Evolutionary conservation across 1,284 basidiomycete genomes (phyloP).

Genomic region (Sanghuangporus weigelae): DNA sequence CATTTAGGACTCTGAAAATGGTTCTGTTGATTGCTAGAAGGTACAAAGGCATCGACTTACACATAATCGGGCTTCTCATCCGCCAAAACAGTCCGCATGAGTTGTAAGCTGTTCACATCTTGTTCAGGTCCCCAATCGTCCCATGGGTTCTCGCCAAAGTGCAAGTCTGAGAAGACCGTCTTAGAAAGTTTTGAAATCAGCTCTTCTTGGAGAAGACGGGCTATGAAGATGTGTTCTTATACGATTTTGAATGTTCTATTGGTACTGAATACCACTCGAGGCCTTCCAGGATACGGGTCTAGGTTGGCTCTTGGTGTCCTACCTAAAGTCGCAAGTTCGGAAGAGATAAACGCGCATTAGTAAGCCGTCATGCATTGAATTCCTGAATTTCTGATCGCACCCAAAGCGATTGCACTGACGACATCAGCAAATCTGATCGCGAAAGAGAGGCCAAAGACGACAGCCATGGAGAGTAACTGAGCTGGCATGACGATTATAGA

Average conservation of each 20-base stretch:
- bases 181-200: no score
- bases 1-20: slow-evolving; percentile 48
- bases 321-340: background rate
- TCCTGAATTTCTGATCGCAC: background rate
- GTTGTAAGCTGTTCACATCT: slow-evolving; percentile 48
- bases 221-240: background rate
- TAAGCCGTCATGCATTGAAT: background rate
- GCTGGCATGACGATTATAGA: background rate
- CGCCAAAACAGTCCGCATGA: slow-evolving; percentile 48
- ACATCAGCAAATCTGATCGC: background rate
- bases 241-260: slow-evolving; percentile 57
- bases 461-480: background rate
- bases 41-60: slow-evolving; percentile 31
- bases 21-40: background rate
- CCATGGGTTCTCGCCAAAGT: slow-evolving; percentile 68
- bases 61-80: slow-evolving; percentile 60
- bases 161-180: slow-evolving; percentile 57
- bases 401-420: background rate
- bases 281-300: slow-evolving; percentile 18
- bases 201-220: no score
- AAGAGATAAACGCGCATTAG: background rate
- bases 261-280: slow-evolving; percentile 14
- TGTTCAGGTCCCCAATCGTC: slow-evolving; percentile 59
- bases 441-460: background rate
- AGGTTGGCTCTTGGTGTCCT: background rate